phyloP scores from a whole-genome alignment of 2,329 filamentous ascomycete genomes.

The Aureobasidium sp. region DNA sequence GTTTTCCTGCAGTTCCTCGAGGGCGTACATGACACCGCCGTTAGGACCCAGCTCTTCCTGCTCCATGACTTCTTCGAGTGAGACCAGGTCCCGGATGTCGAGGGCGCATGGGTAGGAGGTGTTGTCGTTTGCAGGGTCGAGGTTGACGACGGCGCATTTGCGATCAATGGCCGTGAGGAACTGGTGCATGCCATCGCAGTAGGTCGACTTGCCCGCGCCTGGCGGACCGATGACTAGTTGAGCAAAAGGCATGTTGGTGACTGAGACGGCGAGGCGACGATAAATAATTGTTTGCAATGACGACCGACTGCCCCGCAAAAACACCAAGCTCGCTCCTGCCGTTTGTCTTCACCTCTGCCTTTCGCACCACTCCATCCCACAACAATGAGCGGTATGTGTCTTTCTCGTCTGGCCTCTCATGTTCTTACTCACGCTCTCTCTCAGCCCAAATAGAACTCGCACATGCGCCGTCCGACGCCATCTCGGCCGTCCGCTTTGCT shows the following conservation, averaged over 20 bases:
- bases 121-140: slow-evolving; percentile 93
- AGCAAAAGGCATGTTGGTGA: slow-evolving; percentile 19
- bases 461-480: slow-evolving; percentile 75
- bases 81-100: slow-evolving; percentile 83
- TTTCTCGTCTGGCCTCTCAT: background rate
- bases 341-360: background rate
- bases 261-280: background rate
- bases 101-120: slow-evolving; percentile 83
- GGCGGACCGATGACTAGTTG: slow-evolving; percentile 60
- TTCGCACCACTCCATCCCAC: background rate
- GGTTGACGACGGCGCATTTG: slow-evolving; percentile 90
- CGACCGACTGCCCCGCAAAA: slow-evolving; percentile 8
- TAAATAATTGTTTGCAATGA: background rate
- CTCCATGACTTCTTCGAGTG: slow-evolving; percentile 90
- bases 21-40: slow-evolving; percentile 82
- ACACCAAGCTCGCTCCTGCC: background rate
- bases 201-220: slow-evolving; percentile 92
- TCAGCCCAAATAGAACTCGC: slow-evolving; percentile 67
- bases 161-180: slow-evolving; percentile 94
- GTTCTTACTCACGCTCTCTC: background rate
- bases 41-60: slow-evolving; percentile 88
- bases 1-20: slow-evolving; percentile 92
- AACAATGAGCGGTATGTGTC: background rate
- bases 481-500: slow-evolving; percentile 82
- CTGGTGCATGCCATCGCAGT: slow-evolving; percentile 98